phyloP scores from a whole-genome alignment of 345 rosid species.

The Eucalyptus curtisii region DNA sequence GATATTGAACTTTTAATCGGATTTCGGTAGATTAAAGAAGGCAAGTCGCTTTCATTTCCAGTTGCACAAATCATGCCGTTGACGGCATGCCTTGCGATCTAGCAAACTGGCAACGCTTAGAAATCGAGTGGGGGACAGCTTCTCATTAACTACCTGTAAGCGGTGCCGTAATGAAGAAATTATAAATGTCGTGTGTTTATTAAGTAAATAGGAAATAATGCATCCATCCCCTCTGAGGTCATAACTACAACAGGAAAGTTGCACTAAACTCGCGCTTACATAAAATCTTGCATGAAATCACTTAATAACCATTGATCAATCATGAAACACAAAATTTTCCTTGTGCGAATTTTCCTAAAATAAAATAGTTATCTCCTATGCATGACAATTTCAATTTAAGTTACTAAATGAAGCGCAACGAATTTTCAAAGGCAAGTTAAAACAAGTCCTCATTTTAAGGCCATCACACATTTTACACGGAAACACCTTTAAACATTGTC shows the following conservation, averaged over 20 bases:
- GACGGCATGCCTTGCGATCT: neutral
- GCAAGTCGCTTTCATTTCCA: neutral
- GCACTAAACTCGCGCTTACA: neutral
- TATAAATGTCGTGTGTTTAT: neutral
- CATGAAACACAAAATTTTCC: neutral
- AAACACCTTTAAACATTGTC: fast-evolving
- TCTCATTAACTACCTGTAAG: neutral
- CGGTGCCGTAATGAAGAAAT: neutral
- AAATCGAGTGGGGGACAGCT: neutral
- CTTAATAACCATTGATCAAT: neutral
- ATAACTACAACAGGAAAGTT: neutral
- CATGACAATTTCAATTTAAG: neutral
- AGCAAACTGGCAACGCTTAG: neutral
- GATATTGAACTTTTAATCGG: neutral
- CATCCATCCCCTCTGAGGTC: neutral
- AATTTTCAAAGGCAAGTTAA: fast-evolving
- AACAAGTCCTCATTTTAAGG: neutral
- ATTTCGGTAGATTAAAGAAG: neutral
- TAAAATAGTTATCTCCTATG: neutral
- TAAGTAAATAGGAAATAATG: neutral
- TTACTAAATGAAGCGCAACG: neutral
- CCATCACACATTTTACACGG: fast-evolving
- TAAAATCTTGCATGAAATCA: neutral
- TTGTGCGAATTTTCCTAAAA: fast-evolving
- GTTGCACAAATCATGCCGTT: neutral